Conservation (phyloP, 2,329 filamentous ascomycete species). For the Aspergillus alliaceus region DNA sequence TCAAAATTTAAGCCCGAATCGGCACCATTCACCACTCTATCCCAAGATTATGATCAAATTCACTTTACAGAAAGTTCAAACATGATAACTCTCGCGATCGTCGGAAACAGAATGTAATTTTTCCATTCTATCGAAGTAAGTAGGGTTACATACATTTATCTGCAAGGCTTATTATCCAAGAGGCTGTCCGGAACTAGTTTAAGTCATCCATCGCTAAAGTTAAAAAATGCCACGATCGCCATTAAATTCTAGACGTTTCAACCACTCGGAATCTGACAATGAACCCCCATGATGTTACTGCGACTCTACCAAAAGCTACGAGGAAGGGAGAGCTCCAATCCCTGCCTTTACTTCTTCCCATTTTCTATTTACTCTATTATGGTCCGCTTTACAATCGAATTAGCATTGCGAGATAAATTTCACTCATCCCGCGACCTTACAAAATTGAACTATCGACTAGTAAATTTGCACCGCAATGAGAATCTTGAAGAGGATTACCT, state of each 20-base stretch:
- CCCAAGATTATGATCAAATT: too few species aligned
- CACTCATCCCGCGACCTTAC: conserved; percentile 5
- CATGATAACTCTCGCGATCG: too few species aligned
- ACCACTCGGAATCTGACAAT: background rate
- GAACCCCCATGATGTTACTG: background rate
- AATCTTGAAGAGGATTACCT: conserved; percentile 11
- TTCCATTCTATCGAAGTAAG: too few species aligned
- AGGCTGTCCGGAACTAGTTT: too few species aligned
- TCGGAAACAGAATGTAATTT: too few species aligned
- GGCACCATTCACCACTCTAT: too few species aligned
- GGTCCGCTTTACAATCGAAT: conserved; percentile 9
- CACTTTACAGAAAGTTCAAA: too few species aligned
- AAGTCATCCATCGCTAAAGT: background rate
- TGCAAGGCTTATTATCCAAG: too few species aligned
- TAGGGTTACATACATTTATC: too few species aligned
- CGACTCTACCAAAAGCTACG: background rate
- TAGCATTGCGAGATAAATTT: conserved; percentile 9
- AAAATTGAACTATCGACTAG: conserved; percentile 5
- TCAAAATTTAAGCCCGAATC: too few species aligned
- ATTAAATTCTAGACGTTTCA: background rate
- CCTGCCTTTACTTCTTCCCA: conserved; percentile 11
- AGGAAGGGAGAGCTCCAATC: background rate
- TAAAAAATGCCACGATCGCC: background rate
- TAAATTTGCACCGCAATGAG: conserved; percentile 10
- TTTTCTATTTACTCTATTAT: conserved; percentile 9